Evolutionary conservation across 257 asterid species (phyloP).

Genomic region (Eucommia ulmoides): DNA sequence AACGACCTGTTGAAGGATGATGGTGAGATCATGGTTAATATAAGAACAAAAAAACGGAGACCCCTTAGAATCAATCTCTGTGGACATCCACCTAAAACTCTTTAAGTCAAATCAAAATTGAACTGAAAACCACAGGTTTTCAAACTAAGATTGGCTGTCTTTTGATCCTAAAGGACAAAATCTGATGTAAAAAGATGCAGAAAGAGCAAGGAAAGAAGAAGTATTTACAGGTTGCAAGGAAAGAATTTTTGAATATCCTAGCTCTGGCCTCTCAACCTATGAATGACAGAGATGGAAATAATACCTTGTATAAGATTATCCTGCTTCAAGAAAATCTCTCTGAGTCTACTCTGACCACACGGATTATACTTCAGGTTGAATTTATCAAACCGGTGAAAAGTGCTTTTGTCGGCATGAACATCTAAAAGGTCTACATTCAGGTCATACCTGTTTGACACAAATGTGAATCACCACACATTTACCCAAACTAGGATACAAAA

Average conservation of each 20-base stretch:
- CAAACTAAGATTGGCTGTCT: too few species aligned
- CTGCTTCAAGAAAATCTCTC: conserved; percentile 88
- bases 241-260: too few species aligned
- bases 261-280: background rate
- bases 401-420: conserved; percentile 94
- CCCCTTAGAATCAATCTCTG: background rate
- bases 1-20: conserved; percentile 48
- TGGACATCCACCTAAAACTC: too few species aligned
- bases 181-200: too few species aligned
- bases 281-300: conserved; percentile 6
- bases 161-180: too few species aligned
- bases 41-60: conserved; percentile 5
- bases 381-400: conserved; percentile 93
- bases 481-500: conserved; percentile 2
- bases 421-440: conserved; percentile 85
- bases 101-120: too few species aligned
- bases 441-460: conserved; percentile 57
- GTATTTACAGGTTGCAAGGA: too few species aligned
- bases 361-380: conserved; percentile 95
- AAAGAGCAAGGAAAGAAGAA: too few species aligned
- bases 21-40: background rate
- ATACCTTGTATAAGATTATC: conserved; percentile 88
- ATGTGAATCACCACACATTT: background rate
- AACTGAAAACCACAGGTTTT: too few species aligned
- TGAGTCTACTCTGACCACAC: conserved; percentile 86